Evolutionary conservation across 108 stramenopile genomes (phyloP).

Genomic region (Nitzschia putrida): DNA sequence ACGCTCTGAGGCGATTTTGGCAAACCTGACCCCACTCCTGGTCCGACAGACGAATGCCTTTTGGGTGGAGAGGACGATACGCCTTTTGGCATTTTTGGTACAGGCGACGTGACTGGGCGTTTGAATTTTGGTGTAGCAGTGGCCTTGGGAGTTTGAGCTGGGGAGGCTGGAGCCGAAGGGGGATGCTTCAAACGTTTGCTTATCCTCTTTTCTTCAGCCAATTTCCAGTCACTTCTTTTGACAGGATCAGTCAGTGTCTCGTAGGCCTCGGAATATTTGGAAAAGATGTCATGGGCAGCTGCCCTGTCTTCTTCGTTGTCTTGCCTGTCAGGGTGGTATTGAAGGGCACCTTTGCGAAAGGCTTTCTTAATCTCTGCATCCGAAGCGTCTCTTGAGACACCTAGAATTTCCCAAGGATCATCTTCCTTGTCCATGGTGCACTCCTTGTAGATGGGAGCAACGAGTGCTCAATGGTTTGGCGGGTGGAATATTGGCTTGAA

Average conservation of each 20-base stretch:
- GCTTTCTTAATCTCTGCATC: slow-evolving; percentile 76
- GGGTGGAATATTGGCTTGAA: too few relatives aligned
- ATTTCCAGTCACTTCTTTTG: slow-evolving; percentile 11
- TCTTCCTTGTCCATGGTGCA: slow-evolving; percentile 25
- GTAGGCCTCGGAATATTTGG: slow-evolving; percentile 77
- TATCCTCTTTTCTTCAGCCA: slow-evolving; percentile 4
- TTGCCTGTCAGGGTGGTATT: slow-evolving; percentile 76
- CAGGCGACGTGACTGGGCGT: too few relatives aligned
- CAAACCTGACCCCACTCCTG: too few relatives aligned
- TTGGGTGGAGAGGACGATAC: too few relatives aligned
- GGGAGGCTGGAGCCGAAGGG: background rate
- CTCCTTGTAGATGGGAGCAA: too few relatives aligned
- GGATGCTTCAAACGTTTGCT: background rate
- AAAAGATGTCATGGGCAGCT: slow-evolving; percentile 45
- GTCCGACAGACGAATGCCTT: too few relatives aligned
- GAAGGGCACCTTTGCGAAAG: slow-evolving; percentile 56
- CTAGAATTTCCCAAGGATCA: slow-evolving; percentile 79
- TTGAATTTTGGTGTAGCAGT: background rate
- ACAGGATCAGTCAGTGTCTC: slow-evolving; percentile 70
- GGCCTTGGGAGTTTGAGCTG: background rate
- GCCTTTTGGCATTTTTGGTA: too few relatives aligned
- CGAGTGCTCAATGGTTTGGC: too few relatives aligned
- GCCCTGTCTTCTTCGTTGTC: slow-evolving; percentile 33
- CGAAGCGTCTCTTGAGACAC: slow-evolving; percentile 64
- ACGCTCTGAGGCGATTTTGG: too few relatives aligned